These are phyloP conservation scores for Starmerella tilneyi DNA, from an alignment of 805 yeast species.

Conservation along the genomic window DNA sequence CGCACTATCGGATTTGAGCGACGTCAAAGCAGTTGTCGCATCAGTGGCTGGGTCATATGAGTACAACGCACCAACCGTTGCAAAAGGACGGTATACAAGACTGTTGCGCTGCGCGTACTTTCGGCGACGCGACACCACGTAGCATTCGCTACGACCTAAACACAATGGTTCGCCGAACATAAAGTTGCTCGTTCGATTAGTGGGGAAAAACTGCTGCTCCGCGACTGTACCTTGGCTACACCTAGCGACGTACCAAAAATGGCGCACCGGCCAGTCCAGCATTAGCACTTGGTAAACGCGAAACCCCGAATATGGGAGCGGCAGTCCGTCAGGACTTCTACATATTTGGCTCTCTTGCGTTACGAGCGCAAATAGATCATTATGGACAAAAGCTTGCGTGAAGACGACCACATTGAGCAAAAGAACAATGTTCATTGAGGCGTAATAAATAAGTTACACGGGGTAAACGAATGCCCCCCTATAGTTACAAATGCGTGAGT, in stretches of 20 bases:
- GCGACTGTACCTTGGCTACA: slow-evolving; percentile 41
- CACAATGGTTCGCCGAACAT: slow-evolving; percentile 18
- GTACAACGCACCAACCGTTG: slow-evolving; percentile 57
- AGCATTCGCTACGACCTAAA: slow-evolving; percentile 35
- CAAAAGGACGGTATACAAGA: slow-evolving; percentile 44
- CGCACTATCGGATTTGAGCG: slow-evolving; percentile 50
- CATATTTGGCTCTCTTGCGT: slow-evolving; percentile 15
- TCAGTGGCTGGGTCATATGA: slow-evolving; percentile 32
- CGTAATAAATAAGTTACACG: not conserved
- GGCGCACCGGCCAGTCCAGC: slow-evolving; percentile 36
- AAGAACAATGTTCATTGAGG: not conserved
- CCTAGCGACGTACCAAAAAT: slow-evolving; percentile 40
- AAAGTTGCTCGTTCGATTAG: slow-evolving; percentile 18
- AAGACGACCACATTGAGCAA: not conserved
- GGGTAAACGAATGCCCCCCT: not conserved
- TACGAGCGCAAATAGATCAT: not conserved
- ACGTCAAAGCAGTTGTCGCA: slow-evolving; percentile 39
- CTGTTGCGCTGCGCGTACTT: slow-evolving; percentile 40
- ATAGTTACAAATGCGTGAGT: not conserved
- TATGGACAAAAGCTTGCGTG: not conserved
- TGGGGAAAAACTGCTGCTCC: slow-evolving; percentile 14
- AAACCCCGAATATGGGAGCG: slow-evolving; percentile 44
- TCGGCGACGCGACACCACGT: slow-evolving; percentile 49
- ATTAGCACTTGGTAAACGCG: slow-evolving; percentile 43
- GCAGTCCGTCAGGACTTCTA: slow-evolving; percentile 10